phyloP scores from a whole-genome alignment of 805 yeast species.

The Metschnikowia shivogae region DNA sequence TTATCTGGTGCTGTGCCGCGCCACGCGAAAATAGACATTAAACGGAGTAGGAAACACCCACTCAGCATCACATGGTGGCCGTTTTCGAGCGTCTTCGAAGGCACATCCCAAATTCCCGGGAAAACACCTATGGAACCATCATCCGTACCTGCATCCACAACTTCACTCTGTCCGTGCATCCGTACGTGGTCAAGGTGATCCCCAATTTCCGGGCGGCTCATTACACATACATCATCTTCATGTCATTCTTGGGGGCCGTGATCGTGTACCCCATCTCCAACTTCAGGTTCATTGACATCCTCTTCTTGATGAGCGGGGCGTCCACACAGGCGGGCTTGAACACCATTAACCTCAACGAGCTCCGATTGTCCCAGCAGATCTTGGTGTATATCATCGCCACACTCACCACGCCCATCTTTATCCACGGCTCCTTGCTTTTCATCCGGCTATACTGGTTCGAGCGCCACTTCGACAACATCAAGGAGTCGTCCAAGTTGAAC shows the following conservation, averaged over 20 bases:
- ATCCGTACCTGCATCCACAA: constrained; percentile 35
- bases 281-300: constrained; percentile 66
- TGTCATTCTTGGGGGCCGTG: constrained; percentile 66
- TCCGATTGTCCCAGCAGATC: constrained; percentile 77
- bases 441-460: constrained; percentile 87
- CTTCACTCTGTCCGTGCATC: constrained; percentile 35
- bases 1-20: too few species aligned
- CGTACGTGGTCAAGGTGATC: constrained; percentile 37
- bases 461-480: constrained; percentile 78
- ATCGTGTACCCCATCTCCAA: constrained; percentile 72
- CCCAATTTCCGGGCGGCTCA: constrained; percentile 64
- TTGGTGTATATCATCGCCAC: constrained; percentile 58
- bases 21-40: too few species aligned
- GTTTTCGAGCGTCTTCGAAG: constrained; percentile 1
- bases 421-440: constrained; percentile 74
- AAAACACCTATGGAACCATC: not conserved
- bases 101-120: not conserved
- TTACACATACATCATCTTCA: constrained; percentile 61
- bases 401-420: constrained; percentile 81
- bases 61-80: not conserved
- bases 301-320: constrained; percentile 73
- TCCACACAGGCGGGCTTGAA: constrained; percentile 91
- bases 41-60: too few species aligned
- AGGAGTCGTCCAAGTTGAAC: constrained; percentile 69
- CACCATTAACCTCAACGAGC: constrained; percentile 62